Conservation (phyloP, 441 rosid genomes). For the Populus trichocarpa region DNA sequence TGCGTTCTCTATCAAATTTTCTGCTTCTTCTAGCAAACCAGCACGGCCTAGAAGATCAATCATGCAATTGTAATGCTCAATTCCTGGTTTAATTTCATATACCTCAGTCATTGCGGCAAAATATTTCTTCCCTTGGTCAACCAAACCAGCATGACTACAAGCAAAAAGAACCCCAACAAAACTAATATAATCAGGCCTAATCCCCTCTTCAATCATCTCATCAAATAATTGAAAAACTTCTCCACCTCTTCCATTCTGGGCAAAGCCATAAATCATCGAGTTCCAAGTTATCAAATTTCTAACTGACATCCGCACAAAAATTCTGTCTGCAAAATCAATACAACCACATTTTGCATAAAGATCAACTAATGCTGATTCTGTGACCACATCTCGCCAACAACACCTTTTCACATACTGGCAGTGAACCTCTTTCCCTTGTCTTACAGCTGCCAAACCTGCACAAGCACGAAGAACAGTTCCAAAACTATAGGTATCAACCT, state of each 20-base stretch:
- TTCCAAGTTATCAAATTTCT: constrained; percentile 77
- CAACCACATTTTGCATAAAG: constrained; percentile 80
- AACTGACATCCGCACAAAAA: constrained; percentile 45
- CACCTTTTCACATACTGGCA: constrained; percentile 76
- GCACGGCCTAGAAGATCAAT: constrained; percentile 88
- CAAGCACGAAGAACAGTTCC: constrained; percentile 86
- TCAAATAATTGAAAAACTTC: constrained; percentile 58
- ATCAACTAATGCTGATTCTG: constrained; percentile 84
- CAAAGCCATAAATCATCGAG: constrained; percentile 74
- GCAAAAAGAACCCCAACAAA: constrained; percentile 78
- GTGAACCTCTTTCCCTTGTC: constrained; percentile 80
- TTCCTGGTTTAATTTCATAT: constrained; percentile 57
- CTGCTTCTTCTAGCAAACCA: constrained; percentile 81
- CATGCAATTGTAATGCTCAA: constrained; percentile 81
- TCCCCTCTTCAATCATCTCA: constrained; percentile 48
- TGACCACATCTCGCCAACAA: constrained; percentile 59
- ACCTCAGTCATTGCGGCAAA: constrained; percentile 45
- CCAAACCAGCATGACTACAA: constrained; percentile 78
- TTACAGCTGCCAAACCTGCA: constrained; percentile 66
- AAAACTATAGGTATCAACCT: constrained; percentile 60
- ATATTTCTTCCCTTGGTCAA: constrained; percentile 51
- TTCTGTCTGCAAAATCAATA: constrained; percentile 48
- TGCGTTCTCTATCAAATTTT: constrained; percentile 57
- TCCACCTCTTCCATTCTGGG: constrained; percentile 74
- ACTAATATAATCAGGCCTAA: constrained; percentile 62